Evolutionary conservation across 495 filamentous ascomycete genomes (phyloP).

Genomic region (Delitschia confertaspora): DNA sequence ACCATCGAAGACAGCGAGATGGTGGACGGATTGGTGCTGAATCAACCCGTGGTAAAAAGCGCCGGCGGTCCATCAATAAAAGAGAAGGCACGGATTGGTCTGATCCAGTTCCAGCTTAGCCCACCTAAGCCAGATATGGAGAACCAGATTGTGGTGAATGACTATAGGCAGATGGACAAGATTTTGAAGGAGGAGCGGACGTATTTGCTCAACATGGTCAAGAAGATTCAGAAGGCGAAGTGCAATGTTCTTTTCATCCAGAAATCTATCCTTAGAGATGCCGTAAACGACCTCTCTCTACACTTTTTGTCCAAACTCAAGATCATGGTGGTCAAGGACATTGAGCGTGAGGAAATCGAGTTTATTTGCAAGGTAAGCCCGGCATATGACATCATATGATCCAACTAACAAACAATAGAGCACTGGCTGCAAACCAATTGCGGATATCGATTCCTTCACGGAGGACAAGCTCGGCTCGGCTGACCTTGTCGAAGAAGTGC

Average conservation of each 20-base stretch:
- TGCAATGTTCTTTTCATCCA: constrained; percentile 98
- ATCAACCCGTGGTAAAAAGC: constrained; percentile 87
- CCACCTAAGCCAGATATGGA: constrained; percentile 99
- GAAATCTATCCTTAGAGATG: constrained; percentile 95
- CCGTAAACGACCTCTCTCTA: constrained; percentile 91
- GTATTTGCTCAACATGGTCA: constrained; percentile 95
- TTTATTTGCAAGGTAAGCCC: constrained; percentile 83
- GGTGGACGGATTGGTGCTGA: constrained; percentile 87
- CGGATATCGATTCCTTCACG: constrained; percentile 96
- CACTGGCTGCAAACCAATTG: constrained; percentile 96
- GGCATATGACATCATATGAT: background rate
- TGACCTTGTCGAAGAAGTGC: constrained; percentile 87
- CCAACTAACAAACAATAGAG: constrained; percentile 36
- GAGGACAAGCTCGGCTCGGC: constrained; percentile 98
- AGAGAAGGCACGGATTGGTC: constrained; percentile 93
- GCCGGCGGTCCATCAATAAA: constrained; percentile 85
- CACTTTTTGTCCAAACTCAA: constrained; percentile 97
- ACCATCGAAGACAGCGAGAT: constrained; percentile 98
- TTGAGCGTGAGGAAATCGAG: constrained; percentile 96
- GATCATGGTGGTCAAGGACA: constrained; percentile 92
- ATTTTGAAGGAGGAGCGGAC: constrained; percentile 98
- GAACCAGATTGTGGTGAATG: constrained; percentile 96
- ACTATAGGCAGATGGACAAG: constrained; percentile 99
- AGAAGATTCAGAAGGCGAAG: constrained; percentile 99
- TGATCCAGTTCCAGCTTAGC: constrained; percentile 97